Base-by-base conservation (phyloP, 768 basidiomycete genomes). In the Rhodosporidiobolus sp. region DNA sequence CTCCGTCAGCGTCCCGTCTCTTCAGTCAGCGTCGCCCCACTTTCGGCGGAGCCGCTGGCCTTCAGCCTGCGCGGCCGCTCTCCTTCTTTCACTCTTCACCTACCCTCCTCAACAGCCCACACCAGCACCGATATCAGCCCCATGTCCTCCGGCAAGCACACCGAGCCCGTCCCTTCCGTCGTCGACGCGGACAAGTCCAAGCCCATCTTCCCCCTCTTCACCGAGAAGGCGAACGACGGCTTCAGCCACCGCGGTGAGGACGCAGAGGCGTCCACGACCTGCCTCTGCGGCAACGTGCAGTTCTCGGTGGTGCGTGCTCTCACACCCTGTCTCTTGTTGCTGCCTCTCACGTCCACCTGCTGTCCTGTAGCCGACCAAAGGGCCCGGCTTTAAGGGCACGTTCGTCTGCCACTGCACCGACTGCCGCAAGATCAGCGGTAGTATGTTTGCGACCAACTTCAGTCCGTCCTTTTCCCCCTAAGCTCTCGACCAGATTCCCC, bases 321-420 rank as follows among this genome's bases (percentile, higher is more conserved):
- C 52, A 46, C 52, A 53, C 28, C 52, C n/a, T n/a, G n/a, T 28
- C 52, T 28, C 24, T 22, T 28, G 24, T 53, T 53, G 52, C 28
- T 53, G 24, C 24, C 52, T 53, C 52, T 53, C 28, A 22, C 11
- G 28, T 22, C 24, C 12, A 53, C 52, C 11, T 53, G 24, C 52
- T 53, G 52, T 26, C 52, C 20, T 53, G 52, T 28, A 53, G 52
- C 52, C 52, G 24, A 53, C 52, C 26, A 53, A 53, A 28, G 52
- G 52, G 11, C 52, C 52, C 26, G 52, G 52, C 12, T 53, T 26
- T 22, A 24, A 53, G 28, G 52, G 52, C 24, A 26, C 52, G 11
- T 53, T 53, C 28, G 52, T 53, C 24, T 53, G 52, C 26, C 52
- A 53, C 52, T 53, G 52, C 52, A 53, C 52, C 52, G 52, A 53